A percentile compares a stretch with the other conserved stretches of the same genome.
These are phyloP conservation scores for Beauveria sp. DNA, from an alignment of 2,329 filamentous ascomycete genomes.

Conservation along the genomic window DNA sequence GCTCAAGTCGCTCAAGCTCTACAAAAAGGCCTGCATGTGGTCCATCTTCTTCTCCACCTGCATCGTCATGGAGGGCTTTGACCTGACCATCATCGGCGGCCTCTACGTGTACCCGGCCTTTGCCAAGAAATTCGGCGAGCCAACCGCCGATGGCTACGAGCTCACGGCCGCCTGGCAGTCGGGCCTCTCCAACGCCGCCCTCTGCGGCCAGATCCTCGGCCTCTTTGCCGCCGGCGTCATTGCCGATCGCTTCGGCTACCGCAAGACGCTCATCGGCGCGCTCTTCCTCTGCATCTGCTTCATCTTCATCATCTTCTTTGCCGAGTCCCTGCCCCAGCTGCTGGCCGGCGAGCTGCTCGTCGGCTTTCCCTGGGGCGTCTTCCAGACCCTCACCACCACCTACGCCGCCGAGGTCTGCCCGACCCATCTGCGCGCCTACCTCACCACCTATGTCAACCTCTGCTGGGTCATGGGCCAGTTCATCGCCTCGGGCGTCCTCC, in stretches of 20 bases:
- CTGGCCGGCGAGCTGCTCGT: conserved; percentile 38
- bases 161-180: conserved; percentile 45
- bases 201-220: conserved; percentile 42
- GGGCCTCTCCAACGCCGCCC: conserved; percentile 39
- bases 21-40: conserved; percentile 29
- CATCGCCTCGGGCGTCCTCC: conserved; percentile 30
- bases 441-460: conserved; percentile 32
- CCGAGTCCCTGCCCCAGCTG: conserved; percentile 30
- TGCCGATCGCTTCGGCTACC: conserved; percentile 38
- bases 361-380: conserved; percentile 39
- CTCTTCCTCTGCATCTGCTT: conserved; percentile 32
- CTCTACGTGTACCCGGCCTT: conserved; percentile 35
- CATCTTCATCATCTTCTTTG: conserved; percentile 43
- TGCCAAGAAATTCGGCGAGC: conserved; percentile 30
- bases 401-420: conserved; percentile 42
- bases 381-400: conserved; percentile 38
- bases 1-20: conserved; percentile 30
- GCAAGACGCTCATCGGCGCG: conserved; percentile 37
- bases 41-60: conserved; percentile 30
- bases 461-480: conserved; percentile 30
- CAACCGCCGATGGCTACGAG: conserved; percentile 31
- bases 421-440: conserved; percentile 38
- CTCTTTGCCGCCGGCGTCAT: conserved; percentile 41
- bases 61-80: conserved; percentile 35
- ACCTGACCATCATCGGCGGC: conserved; percentile 29